Percentiles rank a stretch among this genome's conserved stretches.
These are phyloP conservation scores for Pinus taeda DNA, from an alignment of 75 land plant genomes.

Conservation along the genomic window DNA sequence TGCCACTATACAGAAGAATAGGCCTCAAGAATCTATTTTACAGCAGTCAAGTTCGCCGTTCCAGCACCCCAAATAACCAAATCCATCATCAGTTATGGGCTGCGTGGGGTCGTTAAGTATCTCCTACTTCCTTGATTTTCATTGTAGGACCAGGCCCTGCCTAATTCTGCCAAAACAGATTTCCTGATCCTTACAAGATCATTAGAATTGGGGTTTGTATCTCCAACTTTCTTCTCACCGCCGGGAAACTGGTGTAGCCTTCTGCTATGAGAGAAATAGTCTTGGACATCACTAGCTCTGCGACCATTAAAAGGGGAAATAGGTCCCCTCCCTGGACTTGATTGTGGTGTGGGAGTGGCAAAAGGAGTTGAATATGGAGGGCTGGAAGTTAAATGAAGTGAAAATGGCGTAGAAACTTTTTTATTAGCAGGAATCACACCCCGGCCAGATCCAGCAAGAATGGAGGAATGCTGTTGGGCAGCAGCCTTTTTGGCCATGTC, in stretches of 20 bases:
- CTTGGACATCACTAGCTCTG: background rate
- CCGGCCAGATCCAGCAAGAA: slow-evolving; percentile 29
- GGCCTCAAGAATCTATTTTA: background rate
- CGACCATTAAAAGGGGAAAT: slow-evolving; percentile 4
- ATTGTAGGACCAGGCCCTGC: slow-evolving; percentile 45
- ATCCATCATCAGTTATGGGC: slow-evolving; percentile 39
- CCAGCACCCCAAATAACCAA: background rate
- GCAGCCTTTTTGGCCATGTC: slow-evolving; percentile 33
- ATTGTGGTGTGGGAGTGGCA: slow-evolving; percentile 50
- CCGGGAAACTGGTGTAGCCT: background rate
- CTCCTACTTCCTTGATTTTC: slow-evolving; percentile 43
- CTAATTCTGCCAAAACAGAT: slow-evolving; percentile 17
- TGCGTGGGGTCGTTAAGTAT: slow-evolving; percentile 36
- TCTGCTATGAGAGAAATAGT: background rate
- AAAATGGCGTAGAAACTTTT: slow-evolving; percentile 55
- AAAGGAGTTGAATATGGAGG: slow-evolving; percentile 62
- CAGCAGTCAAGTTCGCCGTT: background rate
- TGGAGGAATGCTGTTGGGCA: slow-evolving; percentile 15
- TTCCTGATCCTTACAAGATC: slow-evolving; percentile 21
- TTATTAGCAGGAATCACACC: slow-evolving; percentile 58
- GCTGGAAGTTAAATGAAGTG: slow-evolving; percentile 34
- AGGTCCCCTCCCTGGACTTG: slow-evolving; percentile 39
- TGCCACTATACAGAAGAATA: background rate
- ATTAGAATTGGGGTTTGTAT: background rate
- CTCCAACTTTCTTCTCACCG: background rate